Base-by-base conservation (phyloP, 176 grass and related monocot genomes). In the Guadua angustifolia region DNA sequence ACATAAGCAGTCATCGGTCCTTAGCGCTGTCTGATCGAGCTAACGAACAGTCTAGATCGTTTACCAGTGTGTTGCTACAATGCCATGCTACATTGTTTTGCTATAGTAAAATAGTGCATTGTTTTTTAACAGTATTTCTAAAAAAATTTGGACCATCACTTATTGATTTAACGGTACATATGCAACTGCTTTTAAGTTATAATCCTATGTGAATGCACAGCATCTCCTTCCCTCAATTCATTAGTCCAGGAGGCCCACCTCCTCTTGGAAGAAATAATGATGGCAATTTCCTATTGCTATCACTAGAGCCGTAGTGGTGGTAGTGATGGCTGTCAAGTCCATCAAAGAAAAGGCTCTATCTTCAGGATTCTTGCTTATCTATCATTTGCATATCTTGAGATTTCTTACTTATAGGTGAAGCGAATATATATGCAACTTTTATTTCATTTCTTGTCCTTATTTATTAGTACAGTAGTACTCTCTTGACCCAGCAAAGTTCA, bases 271-370 rank as follows among this genome's bases (percentile, higher is more conserved):
- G 83, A 82, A 72, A 88, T 82, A 46, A 88, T 88, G 55, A 56
- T 78, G 77, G 57, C 52, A 73, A 51, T 84, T 81, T 74, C 69
- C 69, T 70, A 72, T 62, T 35, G 75, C 68, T 83, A 26, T 86
- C 78, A 47, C 64, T 88, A 86, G 33, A 51, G 58, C 52, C 74
- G 25, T 87, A 76, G 78, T 86, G 88, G 24, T 84, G 75, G 52
- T 64, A 64, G 44, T 81, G 69, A 91, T 78, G 83, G 88, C 78
- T 71, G 73, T 90, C 88, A 86, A 73, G 69, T 87, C 84, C 39
- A 83, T 86, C 69, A 71, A 73, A 64, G 69, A 77, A 87, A 84
- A 71, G 75, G 21, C 66, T 16, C 14, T 56, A 5, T 33, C 71
- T 46, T 36, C 38, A 56, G 73, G 78, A 85, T 88, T 91, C 85